phyloP scores from a whole-genome alignment of 306 rosid species.

The Citrullus amarus region DNA sequence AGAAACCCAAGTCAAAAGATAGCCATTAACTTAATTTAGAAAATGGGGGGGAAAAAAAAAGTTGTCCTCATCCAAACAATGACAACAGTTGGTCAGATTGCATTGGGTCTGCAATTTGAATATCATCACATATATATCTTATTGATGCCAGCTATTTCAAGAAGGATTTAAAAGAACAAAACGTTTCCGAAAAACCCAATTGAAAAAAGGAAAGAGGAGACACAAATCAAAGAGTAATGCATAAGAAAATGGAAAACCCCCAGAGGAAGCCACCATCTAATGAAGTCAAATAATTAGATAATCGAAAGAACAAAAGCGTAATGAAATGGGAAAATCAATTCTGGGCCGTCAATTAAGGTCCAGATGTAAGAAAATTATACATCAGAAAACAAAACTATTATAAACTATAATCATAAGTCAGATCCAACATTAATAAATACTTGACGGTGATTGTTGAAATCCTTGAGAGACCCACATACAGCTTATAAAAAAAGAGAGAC shows the following conservation, averaged over 20 bases:
- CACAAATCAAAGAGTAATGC: neutral
- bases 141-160: neutral
- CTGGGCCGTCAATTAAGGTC: neutral
- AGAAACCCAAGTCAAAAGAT: neutral
- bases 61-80: constrained; percentile 5
- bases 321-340: neutral
- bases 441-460: neutral
- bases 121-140: neutral
- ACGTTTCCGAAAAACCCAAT: neutral
- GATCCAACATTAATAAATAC: neutral
- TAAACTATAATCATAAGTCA: neutral
- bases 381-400: neutral
- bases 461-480: neutral
- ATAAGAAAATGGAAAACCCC: neutral
- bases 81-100: neutral
- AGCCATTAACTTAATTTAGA: neutral
- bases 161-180: neutral
- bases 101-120: neutral
- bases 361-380: neutral
- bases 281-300: neutral
- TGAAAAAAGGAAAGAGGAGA: neutral
- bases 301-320: neutral
- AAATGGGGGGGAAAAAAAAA: too few relatives aligned
- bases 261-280: neutral
- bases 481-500: neutral